Evolutionary conservation across 2,329 filamentous ascomycete genomes (phyloP).

Genomic region (Diplodia seriata): DNA sequence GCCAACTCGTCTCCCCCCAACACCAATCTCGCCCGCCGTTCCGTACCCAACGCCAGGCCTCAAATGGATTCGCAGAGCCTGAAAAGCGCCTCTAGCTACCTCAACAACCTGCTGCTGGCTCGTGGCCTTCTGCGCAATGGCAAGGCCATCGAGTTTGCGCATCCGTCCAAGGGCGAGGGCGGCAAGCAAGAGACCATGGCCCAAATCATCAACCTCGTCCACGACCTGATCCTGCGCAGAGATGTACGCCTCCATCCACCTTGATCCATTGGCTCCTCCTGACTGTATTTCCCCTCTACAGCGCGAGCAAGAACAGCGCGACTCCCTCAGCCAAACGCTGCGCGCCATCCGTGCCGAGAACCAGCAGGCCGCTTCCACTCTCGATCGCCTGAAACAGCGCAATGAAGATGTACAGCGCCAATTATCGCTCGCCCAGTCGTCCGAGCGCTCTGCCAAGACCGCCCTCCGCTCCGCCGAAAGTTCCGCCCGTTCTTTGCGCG

Average conservation of each 20-base stretch:
- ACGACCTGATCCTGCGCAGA: conserved; percentile 87
- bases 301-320: conserved; percentile 89
- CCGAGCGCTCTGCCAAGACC: conserved; percentile 72
- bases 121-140: conserved; percentile 68
- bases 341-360: conserved; percentile 77
- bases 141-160: conserved; percentile 81
- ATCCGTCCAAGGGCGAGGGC: conserved; percentile 68
- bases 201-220: conserved; percentile 88
- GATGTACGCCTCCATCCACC: conserved; percentile 68
- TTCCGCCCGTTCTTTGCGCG: conserved; percentile 76
- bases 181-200: conserved; percentile 76
- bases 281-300: conserved; percentile 47
- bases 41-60: conserved; percentile 1
- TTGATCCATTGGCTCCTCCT: conserved; percentile 1
- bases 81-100: conserved; percentile 67
- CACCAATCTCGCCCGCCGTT: conserved; percentile 7
- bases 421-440: conserved; percentile 67
- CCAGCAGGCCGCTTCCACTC: conserved; percentile 73
- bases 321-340: conserved; percentile 79
- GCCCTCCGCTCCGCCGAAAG: conserved; percentile 78
- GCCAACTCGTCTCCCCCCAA: not conserved
- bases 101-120: conserved; percentile 71
- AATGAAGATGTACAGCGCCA: conserved; percentile 64
- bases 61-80: conserved; percentile 58
- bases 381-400: conserved; percentile 64